A percentile compares a stretch with the other conserved stretches of the same genome.
These are phyloP conservation scores for Talaromyces verruculosus DNA, from an alignment of 2,329 filamentous ascomycete species.

Conservation along the genomic window DNA sequence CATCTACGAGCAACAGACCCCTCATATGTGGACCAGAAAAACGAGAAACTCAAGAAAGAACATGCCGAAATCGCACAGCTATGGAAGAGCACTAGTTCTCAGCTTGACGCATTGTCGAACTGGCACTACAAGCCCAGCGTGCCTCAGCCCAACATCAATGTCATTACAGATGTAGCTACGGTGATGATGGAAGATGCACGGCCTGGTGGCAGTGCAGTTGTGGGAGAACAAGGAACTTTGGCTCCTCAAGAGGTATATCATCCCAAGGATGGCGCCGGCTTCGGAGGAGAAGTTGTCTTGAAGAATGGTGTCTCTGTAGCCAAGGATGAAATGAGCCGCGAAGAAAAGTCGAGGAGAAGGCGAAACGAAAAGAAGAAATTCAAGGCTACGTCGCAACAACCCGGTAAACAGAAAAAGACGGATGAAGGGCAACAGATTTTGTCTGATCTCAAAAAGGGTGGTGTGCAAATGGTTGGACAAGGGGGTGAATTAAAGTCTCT, in stretches of 20 bases:
- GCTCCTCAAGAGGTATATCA: conserved; percentile 94
- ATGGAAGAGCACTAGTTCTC: conserved; percentile 77
- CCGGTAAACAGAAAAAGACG: conserved; percentile 48
- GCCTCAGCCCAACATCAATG: conserved; percentile 74
- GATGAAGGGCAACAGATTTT: conserved; percentile 56
- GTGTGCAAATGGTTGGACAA: conserved; percentile 87
- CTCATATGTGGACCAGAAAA: conserved; percentile 74
- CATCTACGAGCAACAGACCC: conserved; percentile 77
- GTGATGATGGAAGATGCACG: conserved; percentile 94
- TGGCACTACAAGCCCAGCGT: conserved; percentile 96
- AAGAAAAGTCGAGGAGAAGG: conserved; percentile 75
- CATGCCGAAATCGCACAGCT: conserved; percentile 78
- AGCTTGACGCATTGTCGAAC: conserved; percentile 84
- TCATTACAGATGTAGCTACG: conserved; percentile 87
- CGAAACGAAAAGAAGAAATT: conserved; percentile 83
- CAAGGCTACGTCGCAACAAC: conserved; percentile 56
- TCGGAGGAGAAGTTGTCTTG: conserved; percentile 69
- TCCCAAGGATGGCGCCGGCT: conserved; percentile 64
- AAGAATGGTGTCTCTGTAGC: conserved; percentile 77
- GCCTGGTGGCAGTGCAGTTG: conserved; percentile 71
- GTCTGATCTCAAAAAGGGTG: conserved; percentile 74
- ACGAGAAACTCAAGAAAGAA: conserved; percentile 78
- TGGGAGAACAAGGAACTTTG: conserved; percentile 63
- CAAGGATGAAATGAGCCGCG: conserved; percentile 80
- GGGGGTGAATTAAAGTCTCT: conserved; percentile 83